Base-by-base conservation (phyloP, 345 rosid species). In the Arabidopsis suecica region DNA sequence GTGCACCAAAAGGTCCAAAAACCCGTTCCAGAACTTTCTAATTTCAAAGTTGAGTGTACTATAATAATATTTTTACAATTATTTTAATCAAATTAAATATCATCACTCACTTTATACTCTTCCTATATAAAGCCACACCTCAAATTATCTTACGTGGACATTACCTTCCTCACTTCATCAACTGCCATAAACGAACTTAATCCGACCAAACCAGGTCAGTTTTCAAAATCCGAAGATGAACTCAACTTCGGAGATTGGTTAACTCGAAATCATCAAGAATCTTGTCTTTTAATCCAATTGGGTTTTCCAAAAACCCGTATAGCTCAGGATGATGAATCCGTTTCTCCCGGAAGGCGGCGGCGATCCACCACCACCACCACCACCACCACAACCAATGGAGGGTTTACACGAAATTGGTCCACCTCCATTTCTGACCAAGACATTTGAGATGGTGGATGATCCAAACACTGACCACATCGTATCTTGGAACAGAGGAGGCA, bases 381-480 rank as follows among this genome's bases (percentile, higher is more conserved):
- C 9, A 41, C 11, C 49, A 32, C n/a, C 37, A 42, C 61, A 9
- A 68, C 97, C 98, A 32, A 71, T 84, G 76, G 96, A 91, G 68
- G 93, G 95, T 3, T 87, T 94, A 9, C 85, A 87, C 61, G 97
- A 94, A 34, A 36, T 79, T 9, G 98, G 91, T 10, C 93, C 97
- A 14, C 90, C 97, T 42, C 97, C 98, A 22, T 94, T 94, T 74
- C 84, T 94, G 37, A 80, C 85, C 16, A 91, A 94, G 82, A 88
- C 97, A 10, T 91, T 83, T 44, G 98, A 94, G 54, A 86, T 94
- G 83, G 95, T 88, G 58, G 97, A 94, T 34, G 96, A 91, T 64
- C 86, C 85, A 7, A 73, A 54, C 61, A 88, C 91, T 1, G 87
- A 90, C 67, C 80, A 80, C 59, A 81, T 91, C 63, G 86, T 94